Base-by-base conservation (phyloP, 371 early-diverging fungal species). In the Mucor velutinosus region DNA sequence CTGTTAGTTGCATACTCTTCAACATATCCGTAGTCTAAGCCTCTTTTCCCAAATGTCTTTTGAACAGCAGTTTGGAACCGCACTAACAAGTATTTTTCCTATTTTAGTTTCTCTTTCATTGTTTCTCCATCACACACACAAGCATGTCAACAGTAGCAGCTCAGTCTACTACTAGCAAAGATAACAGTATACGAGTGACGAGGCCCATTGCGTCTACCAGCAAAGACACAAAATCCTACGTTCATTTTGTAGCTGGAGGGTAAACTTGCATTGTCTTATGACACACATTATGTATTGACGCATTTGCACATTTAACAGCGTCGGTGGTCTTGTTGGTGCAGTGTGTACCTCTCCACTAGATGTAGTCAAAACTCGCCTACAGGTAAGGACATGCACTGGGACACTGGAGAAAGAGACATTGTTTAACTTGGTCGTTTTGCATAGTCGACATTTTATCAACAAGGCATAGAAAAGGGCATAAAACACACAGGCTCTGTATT, bases 311-410 rank as follows among this genome's bases (percentile, higher is more conserved):
- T 57, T 32, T 57, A 33, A 27, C 71, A 86, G 84, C 57, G 73
- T 89, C 3, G 92, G 90, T 55, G 91, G 90, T 2, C 73, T 86
- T 80, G 81, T 89, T n/a, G 95, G 95, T 33, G 95, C 96, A 15
- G 76, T 93, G 6, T 83, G 89, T 29, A 95, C 95, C 8, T 94
- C 94, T 37, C 97, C 97, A 8, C 76, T 96, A 32, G 97, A 96
- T 69, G 95, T 96, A 11, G 91, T 95, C 30, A 94, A 94, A 69
- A 96, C 96, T 0, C 83, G 95, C 45, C 75, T 95, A 66, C 96
- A 96, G 85, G 91, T 89, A 82, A 58, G 53, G 12, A 5, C 3
- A 27, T 53, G 27, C 53, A 15, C 27, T 19, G 7, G 15, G 14
- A 14, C 1, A 53, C 27, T 35, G 37, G 37, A 35, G 12, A 12